These are phyloP conservation scores for Boletus eberwhitei DNA, from an alignment of 768 basidiomycete species.

Conservation along the genomic window DNA sequence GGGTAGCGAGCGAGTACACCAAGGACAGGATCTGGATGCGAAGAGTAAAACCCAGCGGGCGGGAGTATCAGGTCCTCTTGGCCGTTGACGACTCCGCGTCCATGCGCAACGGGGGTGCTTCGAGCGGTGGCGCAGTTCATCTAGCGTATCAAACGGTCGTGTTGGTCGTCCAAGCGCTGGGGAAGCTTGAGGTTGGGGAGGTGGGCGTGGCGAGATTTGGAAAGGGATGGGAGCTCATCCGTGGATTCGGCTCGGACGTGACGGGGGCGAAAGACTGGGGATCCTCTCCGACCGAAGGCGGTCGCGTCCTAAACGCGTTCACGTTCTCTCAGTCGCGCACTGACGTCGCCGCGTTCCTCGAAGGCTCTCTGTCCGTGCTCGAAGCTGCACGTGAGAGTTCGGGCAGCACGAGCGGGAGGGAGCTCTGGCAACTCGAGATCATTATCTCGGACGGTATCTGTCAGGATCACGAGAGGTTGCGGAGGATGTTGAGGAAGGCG, in stretches of 20 bases:
- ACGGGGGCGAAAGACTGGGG: conserved; percentile 59
- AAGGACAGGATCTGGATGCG: conserved; percentile 99
- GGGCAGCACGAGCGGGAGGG: conserved; percentile 58
- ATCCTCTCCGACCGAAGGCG: conserved; percentile 24
- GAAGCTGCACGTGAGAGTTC: conserved; percentile 71
- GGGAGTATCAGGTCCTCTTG: conserved; percentile 94
- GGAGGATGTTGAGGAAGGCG: conserved; percentile 76
- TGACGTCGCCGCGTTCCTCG: conserved; percentile 78
- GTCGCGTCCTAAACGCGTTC: conserved; percentile 73
- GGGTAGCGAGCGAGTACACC: conserved; percentile 97
- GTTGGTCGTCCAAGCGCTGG: conserved; percentile 86
- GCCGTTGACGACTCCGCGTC: conserved; percentile 95
- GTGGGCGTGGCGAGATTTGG: conserved; percentile 91
- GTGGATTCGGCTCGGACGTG: conserved; percentile 82
- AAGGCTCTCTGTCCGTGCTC: conserved; percentile 70
- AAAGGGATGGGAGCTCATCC: conserved; percentile 80
- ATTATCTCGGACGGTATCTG: conserved; percentile 99
- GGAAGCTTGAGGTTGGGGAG: conserved; percentile 93
- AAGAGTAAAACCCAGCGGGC: conserved; percentile 86
- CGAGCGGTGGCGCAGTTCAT: conserved; percentile 49
- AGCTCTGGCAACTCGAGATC: conserved; percentile 96
- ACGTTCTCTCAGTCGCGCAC: conserved; percentile 87
- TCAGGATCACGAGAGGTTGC: conserved; percentile 87
- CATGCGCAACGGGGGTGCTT: conserved; percentile 49
- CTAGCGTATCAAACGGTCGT: conserved; percentile 93